Base-by-base conservation (phyloP, 805 yeast genomes). In the Ascoidea asiatica region DNA sequence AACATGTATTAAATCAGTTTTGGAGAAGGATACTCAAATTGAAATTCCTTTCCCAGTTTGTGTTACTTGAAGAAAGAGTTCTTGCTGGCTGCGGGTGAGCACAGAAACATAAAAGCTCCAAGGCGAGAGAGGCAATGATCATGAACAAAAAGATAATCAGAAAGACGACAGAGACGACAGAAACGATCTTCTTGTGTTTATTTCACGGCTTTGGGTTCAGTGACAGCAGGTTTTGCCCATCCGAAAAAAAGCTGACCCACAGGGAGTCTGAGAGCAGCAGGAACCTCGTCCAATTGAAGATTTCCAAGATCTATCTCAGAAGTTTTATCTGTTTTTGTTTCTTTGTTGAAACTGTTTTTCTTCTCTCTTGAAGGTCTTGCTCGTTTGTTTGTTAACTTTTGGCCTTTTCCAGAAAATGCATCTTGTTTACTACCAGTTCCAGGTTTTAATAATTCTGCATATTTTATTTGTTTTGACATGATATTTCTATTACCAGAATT, bases 161-260 rank as follows among this genome's bases (percentile, higher is more conserved):
- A n/a, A n/a, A n/a, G n/a, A n/a, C n/a, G n/a, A n/a, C n/a, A n/a
- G n/a, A n/a, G n/a, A n/a, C n/a, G n/a, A n/a, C n/a, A n/a, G n/a
- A n/a, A n/a, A n/a, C n/a, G n/a, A n/a, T n/a, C n/a, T n/a, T n/a
- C n/a, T n/a, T n/a, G n/a, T n/a, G n/a, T n/a, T n/a, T n/a, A n/a
- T n/a, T n/a, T n/a, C n/a, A n/a, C n/a, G n/a, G n/a, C n/a, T n/a
- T n/a, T n/a, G n/a, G n/a, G n/a, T n/a, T n/a, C n/a, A 29, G 4
- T 29, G 15, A 29, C 35, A 6, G 48, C 46, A 3, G 45, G 43
- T 38, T 82, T 74, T 0, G 97, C 97, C 58, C 80, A 92, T 1
- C 99, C 99, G 59, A 92, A 89, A 57, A 92, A 92, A 13, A 92
- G 67, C 60, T 87, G 90, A 20, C 95, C 95, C 37, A 73, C 81